Evolutionary conservation across 73 alveolate species (phyloP).

Genomic region (Paramecium pentaurelia): DNA sequence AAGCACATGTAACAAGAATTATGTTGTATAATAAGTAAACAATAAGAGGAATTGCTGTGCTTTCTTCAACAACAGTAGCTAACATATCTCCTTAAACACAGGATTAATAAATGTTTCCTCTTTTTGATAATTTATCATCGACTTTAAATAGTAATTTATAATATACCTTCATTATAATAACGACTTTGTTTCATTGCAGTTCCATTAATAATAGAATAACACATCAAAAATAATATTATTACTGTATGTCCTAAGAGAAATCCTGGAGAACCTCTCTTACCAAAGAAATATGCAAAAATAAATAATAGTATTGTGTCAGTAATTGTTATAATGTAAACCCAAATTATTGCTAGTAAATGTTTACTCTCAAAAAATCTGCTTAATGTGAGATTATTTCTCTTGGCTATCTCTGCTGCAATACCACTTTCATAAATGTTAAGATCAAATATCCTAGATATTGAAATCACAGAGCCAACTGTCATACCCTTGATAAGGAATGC

Average conservation of each 20-base stretch:
- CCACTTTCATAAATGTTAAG: slow-evolving; percentile 29
- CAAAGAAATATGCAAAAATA: slow-evolving; percentile 26
- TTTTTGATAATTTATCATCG: slow-evolving; percentile 4
- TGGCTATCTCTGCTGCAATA: slow-evolving; percentile 24
- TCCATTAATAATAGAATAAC: background rate
- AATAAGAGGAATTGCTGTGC: slow-evolving; percentile 28
- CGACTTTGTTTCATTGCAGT: slow-evolving; percentile 10
- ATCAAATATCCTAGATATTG: background rate
- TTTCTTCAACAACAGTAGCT: background rate
- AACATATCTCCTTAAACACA: slow-evolving; percentile 13
- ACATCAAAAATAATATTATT: background rate
- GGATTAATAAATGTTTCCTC: background rate
- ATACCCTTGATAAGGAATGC: background rate
- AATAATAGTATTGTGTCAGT: background rate
- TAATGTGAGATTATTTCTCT: background rate
- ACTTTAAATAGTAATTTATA: background rate
- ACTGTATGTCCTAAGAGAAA: background rate
- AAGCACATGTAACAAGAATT: background rate
- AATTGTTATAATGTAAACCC: background rate
- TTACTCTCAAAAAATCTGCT: background rate
- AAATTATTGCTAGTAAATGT: background rate
- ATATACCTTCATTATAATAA: background rate
- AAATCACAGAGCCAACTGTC: background rate
- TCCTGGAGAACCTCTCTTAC: slow-evolving; percentile 28
- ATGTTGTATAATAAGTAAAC: background rate